A percentile compares a stretch with the other conserved stretches of the same genome.
Conservation (phyloP, 1,139 yeast genomes). For the Nakaseomyces uthaithaninus region DNA sequence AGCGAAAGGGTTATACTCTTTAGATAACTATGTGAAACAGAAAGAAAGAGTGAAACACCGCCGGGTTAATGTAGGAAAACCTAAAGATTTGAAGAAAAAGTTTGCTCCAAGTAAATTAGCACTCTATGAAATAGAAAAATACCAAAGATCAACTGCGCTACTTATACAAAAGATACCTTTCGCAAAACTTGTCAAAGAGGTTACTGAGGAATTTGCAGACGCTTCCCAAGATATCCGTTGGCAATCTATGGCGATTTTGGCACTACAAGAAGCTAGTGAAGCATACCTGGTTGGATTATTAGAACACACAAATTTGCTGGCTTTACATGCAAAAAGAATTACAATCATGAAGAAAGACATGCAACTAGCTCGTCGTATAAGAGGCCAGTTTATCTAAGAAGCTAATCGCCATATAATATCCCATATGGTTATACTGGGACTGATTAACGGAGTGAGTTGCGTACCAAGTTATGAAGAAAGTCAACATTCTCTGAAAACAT, state of each 20-base stretch:
- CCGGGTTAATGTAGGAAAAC: conserved; percentile 3
- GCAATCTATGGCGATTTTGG: conserved; percentile 84
- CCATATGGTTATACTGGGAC: no score
- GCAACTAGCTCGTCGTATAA: conserved; percentile 79
- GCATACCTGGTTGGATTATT: conserved; percentile 78
- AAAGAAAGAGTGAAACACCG: conserved; percentile 5
- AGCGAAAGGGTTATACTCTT: background rate
- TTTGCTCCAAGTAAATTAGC: conserved; percentile 72
- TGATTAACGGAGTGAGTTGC: no score
- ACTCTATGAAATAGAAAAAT: conserved; percentile 66
- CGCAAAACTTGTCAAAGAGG: conserved; percentile 73
- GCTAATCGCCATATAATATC: background rate
- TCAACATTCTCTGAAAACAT: no score
- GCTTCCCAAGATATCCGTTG: conserved; percentile 61
- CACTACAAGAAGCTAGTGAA: conserved; percentile 89
- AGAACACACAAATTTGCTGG: conserved; percentile 87
- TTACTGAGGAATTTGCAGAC: conserved; percentile 53
- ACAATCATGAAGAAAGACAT: conserved; percentile 93
- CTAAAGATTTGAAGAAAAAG: conserved; percentile 36
- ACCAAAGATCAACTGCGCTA: conserved; percentile 71
- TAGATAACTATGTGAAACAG: conserved; percentile 8
- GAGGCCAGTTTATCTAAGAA: conserved; percentile 43
- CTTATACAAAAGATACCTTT: conserved; percentile 82
- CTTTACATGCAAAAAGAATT: conserved; percentile 87
- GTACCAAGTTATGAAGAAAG: no score